These are phyloP conservation scores for Leccinum olivaceopallidum DNA, from an alignment of 768 basidiomycete species.

Conservation along the genomic window DNA sequence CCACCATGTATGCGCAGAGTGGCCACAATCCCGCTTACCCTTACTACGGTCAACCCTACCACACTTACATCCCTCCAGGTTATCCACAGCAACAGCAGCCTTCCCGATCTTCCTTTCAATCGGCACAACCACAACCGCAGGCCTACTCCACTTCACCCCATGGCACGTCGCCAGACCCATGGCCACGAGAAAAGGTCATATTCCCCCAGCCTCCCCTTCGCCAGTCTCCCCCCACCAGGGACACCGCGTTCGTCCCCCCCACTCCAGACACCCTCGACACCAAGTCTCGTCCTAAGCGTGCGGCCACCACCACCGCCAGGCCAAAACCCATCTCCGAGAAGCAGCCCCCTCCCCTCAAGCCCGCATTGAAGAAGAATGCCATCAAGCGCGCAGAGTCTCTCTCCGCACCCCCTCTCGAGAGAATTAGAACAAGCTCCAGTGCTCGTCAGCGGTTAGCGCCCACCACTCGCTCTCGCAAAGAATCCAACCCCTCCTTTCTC, in stretches of 20 bases:
- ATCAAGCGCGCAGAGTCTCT: constrained; percentile 28
- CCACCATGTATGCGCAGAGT: constrained; percentile 18
- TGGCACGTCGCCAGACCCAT: constrained; percentile 32
- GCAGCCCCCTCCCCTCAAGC: constrained; percentile 48
- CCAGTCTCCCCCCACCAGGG: constrained; percentile 16
- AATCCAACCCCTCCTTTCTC: constrained; percentile 35
- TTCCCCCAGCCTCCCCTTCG: constrained; percentile 29
- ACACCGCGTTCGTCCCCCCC: constrained; percentile 26
- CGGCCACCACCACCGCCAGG: constrained; percentile 25
- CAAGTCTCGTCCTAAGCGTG: constrained; percentile 38
- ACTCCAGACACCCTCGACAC: constrained; percentile 22
- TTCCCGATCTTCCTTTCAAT: not conserved
- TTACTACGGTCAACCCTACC: constrained; percentile 47
- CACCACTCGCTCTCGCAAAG: constrained; percentile 36
- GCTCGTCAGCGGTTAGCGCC: constrained; percentile 33
- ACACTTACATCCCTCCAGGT: constrained; percentile 36
- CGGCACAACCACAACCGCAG: constrained; percentile 19
- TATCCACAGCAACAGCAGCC: constrained; percentile 16
- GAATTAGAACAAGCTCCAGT: constrained; percentile 46
- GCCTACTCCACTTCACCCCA: constrained; percentile 32
- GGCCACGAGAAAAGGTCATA: constrained; percentile 36
- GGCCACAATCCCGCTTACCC: constrained; percentile 45
- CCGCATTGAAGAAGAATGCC: constrained; percentile 56
- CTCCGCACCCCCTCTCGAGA: constrained; percentile 30
- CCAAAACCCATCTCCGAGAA: constrained; percentile 27